Base-by-base conservation (phyloP, 306 rosid species). In the Ammopiptanthus mongolicus region DNA sequence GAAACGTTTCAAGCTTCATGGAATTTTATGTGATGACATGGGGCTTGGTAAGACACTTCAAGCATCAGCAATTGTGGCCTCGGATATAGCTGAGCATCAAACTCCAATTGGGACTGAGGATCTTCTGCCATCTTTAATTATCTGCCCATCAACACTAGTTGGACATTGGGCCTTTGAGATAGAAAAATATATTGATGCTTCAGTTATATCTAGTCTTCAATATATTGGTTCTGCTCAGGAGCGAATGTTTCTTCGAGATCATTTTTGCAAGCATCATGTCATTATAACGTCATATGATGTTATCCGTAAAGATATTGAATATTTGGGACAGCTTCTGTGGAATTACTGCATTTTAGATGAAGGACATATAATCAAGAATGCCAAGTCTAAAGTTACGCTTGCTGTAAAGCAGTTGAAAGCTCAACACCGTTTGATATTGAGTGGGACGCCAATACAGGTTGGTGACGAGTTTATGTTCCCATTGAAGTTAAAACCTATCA, bases 401-500 rank as follows among this genome's bases (percentile, higher is more conserved):
- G 90, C 98, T 15, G 96, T 90, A 80, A 95, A 95, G 86, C 97
- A 91, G 84, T 78, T 95, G 89, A 90, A 87, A 86, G 96, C 97
- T 66, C 97, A 90, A 55, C 93, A 95, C 78, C 97, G 98, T 55
- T 83, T 95, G 83, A 91, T 95, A 83, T 71, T 95, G 82, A 95
- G 98, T 90, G 98, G 98, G 78, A 95, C 98, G 5, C 98, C 98
- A 25, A 95, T 95, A 80, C 98, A 95, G 98, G 98, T 95, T 73
- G 23, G 92, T 79, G 52, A 74, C 18, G 36, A 42, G 69, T 77
- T 68, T 59, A 66, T 42, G 37, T 64, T 33, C 56, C 63, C 42
- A 17, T 44, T 69, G 4, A 67, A 65, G 70, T 11, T 22, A 74
- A 69, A 68, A 22, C 2, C 21, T 33, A 36, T 44, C 42, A 11